Evolutionary conservation across 1,284 basidiomycete genomes (phyloP).

Genomic region (Ustilago hordei): DNA sequence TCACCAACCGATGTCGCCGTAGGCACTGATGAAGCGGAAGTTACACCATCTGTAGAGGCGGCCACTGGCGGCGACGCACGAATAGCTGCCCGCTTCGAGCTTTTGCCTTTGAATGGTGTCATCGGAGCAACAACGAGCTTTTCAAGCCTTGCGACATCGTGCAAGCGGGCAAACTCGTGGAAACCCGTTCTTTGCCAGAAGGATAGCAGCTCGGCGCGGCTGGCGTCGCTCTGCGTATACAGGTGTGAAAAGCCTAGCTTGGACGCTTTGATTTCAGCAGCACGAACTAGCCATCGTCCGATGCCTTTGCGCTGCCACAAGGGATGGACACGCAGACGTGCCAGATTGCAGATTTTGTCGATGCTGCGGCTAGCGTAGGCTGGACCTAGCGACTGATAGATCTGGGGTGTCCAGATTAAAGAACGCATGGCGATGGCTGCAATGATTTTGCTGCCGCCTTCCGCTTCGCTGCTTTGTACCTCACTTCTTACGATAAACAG

Average conservation of each 20-base stretch:
- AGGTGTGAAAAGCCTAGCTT: slow-evolving; percentile 46
- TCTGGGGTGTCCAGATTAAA: slow-evolving; percentile 50
- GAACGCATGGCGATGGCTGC: slow-evolving; percentile 46
- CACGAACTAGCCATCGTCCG: slow-evolving; percentile 44
- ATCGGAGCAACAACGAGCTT: slow-evolving; percentile 9
- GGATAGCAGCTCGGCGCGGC: slow-evolving; percentile 16
- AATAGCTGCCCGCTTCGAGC: slow-evolving; percentile 12
- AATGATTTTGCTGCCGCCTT: slow-evolving; percentile 11
- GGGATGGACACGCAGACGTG: slow-evolving; percentile 33
- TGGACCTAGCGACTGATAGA: slow-evolving; percentile 45
- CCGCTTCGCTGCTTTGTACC: not conserved
- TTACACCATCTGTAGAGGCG: not conserved
- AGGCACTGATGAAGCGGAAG: not conserved
- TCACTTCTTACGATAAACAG: slow-evolving; percentile 32
- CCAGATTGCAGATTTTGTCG: slow-evolving; percentile 43
- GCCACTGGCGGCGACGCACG: slow-evolving; percentile 7
- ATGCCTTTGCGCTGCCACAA: slow-evolving; percentile 38
- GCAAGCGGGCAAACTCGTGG: slow-evolving; percentile 33
- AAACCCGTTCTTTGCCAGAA: slow-evolving; percentile 37
- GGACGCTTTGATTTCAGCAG: slow-evolving; percentile 42
- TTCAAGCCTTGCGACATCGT: slow-evolving; percentile 34
- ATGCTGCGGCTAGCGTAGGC: slow-evolving; percentile 51
- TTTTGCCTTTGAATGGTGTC: not conserved
- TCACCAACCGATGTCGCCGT: not conserved
- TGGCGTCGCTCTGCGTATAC: slow-evolving; percentile 32